phyloP scores from a whole-genome alignment of 83 land plant genomes.

The Picea abies region DNA sequence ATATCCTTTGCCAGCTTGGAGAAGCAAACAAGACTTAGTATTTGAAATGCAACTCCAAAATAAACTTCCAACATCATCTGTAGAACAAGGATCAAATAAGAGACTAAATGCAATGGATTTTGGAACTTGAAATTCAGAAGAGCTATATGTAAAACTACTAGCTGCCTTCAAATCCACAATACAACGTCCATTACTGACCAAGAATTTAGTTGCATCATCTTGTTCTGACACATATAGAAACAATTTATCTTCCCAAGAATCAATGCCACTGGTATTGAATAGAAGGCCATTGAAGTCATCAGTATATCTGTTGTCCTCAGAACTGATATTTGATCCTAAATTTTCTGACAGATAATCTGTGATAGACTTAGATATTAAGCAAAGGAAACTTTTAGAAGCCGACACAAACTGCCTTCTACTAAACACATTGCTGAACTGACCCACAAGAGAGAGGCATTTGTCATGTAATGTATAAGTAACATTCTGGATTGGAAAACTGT shows the following conservation, averaged over 20 bases:
- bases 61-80: not conserved
- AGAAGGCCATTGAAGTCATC: conserved; percentile 1
- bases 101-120: not conserved
- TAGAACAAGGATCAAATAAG: not conserved
- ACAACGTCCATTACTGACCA: not conserved
- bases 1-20: conserved; percentile 3
- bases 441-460: conserved; percentile 10
- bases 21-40: not conserved
- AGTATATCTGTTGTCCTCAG: not conserved
- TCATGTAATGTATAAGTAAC: not conserved
- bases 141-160: not conserved
- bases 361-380: conserved; percentile 6
- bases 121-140: not conserved
- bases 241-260: not conserved
- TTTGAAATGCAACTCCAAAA: not conserved
- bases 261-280: not conserved
- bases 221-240: not conserved
- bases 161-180: not conserved
- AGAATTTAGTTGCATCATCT: not conserved
- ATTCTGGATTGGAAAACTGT: not conserved
- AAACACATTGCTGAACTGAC: not conserved
- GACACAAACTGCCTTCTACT: not conserved
- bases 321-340: not conserved
- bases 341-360: not conserved
- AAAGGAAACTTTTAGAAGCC: not conserved